A percentile compares a stretch with the other conserved stretches of the same genome.
phyloP scores from a whole-genome alignment of 2,329 filamentous ascomycete genomes.

The Alternaria ethzedia region DNA sequence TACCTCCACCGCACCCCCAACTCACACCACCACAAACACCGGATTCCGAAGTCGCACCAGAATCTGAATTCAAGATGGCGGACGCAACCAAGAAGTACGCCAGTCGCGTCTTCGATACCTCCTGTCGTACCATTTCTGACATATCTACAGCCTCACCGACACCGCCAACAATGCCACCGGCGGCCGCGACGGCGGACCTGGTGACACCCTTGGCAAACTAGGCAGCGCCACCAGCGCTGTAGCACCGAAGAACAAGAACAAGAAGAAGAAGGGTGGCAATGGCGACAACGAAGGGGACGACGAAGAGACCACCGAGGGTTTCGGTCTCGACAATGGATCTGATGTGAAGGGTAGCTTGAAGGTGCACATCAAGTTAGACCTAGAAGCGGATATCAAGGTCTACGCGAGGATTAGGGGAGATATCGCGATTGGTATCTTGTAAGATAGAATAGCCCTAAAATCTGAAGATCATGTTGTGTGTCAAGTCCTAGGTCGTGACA shows the following conservation, averaged over 20 bases:
- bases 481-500: not conserved
- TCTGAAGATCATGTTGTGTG: not conserved
- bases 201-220: conserved; percentile 13
- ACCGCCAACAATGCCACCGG: conserved; percentile 15
- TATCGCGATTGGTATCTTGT: conserved; percentile 30
- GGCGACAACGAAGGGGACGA: conserved; percentile 2
- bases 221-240: not conserved
- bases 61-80: conserved; percentile 9
- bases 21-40: conserved; percentile 3
- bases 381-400: conserved; percentile 30
- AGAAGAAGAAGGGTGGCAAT: conserved; percentile 1
- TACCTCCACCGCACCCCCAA: conserved; percentile 2
- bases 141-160: not conserved
- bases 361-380: conserved; percentile 30
- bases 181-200: conserved; percentile 9
- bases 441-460: not conserved
- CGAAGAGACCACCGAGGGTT: conserved; percentile 15
- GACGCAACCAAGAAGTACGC: conserved; percentile 15
- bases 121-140: not conserved
- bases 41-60: not conserved
- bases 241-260: not conserved
- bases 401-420: conserved; percentile 30
- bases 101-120: no score
- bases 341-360: conserved; percentile 34
- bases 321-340: conserved; percentile 26